A percentile compares a stretch with the other conserved stretches of the same genome.
Evolutionary conservation across 2,329 filamentous ascomycete species (phyloP).

Genomic region (Colletotrichum cordylinicola): DNA sequence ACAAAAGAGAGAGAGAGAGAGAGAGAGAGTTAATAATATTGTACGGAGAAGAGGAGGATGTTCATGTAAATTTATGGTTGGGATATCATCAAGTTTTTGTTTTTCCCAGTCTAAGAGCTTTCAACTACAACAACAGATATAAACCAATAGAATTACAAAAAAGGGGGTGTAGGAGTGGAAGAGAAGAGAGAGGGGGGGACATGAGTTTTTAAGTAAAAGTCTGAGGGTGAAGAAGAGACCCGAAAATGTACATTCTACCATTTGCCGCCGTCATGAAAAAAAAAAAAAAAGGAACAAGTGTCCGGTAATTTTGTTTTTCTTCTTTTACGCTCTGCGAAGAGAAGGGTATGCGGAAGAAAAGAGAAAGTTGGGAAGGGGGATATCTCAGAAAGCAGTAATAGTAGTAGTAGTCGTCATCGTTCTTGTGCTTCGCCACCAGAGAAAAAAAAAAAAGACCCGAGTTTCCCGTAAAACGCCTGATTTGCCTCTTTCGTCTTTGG

Average conservation of each 20-base stretch:
- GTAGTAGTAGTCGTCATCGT: conserved; percentile 21
- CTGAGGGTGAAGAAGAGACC: too few species aligned
- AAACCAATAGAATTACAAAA: conserved; percentile 11
- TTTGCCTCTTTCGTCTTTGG: neutral
- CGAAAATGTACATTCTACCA: conserved; percentile 20
- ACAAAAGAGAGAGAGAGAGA: neutral
- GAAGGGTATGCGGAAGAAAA: neutral
- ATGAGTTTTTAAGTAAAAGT: neutral
- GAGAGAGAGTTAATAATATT: too few species aligned
- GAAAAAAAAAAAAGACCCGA: conserved; percentile 49
- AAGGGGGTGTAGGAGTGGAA: neutral
- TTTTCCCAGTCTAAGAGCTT: neutral
- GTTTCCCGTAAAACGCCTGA: neutral
- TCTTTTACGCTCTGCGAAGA: neutral
- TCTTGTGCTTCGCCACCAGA: conserved; percentile 16
- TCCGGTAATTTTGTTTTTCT: neutral
- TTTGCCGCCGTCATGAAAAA: neutral
- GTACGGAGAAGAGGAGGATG: neutral
- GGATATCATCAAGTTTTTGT: neutral
- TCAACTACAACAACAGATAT: neutral
- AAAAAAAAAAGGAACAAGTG: neutral
- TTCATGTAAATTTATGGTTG: neutral
- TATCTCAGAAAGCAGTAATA: conserved; percentile 5
- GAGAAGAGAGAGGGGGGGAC: neutral
- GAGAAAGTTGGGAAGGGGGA: neutral